Evolutionary conservation across 768 basidiomycete species (phyloP).

Genomic region (Paxillus rubicundulus): DNA sequence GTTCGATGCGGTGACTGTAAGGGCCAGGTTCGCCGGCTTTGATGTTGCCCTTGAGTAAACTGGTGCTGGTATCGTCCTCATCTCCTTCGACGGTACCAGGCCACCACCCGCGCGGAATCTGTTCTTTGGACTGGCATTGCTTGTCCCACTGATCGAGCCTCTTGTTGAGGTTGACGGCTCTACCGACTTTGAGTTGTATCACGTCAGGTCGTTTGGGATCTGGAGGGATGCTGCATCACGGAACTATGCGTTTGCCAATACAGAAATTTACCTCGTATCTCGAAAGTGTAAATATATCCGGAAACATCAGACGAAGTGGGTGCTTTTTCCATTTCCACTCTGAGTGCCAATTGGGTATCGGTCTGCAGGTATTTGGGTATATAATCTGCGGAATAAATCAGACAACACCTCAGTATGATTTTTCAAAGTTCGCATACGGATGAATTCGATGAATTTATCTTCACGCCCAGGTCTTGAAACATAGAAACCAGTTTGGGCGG

Average conservation of each 20-base stretch:
- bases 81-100: slow-evolving; percentile 51
- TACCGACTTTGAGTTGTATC: slow-evolving; percentile 76
- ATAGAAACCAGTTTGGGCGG: slow-evolving; percentile 53
- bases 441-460: slow-evolving; percentile 54
- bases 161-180: slow-evolving; percentile 68
- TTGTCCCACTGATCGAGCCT: slow-evolving; percentile 79
- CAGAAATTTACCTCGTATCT: slow-evolving; percentile 59
- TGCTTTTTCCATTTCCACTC: slow-evolving; percentile 52
- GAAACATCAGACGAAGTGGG: slow-evolving; percentile 55
- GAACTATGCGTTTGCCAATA: not conserved
- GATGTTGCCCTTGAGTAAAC: slow-evolving; percentile 65
- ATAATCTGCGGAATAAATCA: slow-evolving; percentile 45
- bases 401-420: not conserved
- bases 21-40: slow-evolving; percentile 58
- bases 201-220: slow-evolving; percentile 36
- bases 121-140: slow-evolving; percentile 76
- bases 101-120: slow-evolving; percentile 71
- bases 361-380: slow-evolving; percentile 62
- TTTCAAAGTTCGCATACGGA: slow-evolving; percentile 38
- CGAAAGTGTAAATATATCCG: slow-evolving; percentile 82
- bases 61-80: slow-evolving; percentile 34
- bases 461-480: slow-evolving; percentile 39
- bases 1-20: slow-evolving; percentile 73
- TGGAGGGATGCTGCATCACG: slow-evolving; percentile 9
- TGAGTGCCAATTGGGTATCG: slow-evolving; percentile 58